These are phyloP conservation scores for Cucumis hystrix DNA, from an alignment of 306 rosid species.

Conservation along the genomic window DNA sequence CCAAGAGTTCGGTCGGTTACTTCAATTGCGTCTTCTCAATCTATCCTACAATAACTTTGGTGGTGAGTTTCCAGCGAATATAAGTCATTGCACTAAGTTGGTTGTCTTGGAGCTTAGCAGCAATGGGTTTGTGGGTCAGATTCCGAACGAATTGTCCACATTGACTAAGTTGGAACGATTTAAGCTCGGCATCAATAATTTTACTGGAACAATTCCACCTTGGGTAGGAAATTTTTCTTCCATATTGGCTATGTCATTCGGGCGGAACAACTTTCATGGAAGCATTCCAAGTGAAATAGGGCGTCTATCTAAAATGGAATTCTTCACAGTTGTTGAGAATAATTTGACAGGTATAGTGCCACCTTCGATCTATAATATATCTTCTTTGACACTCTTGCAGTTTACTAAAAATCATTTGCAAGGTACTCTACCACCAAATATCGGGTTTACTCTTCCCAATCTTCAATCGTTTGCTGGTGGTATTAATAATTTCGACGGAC, in stretches of 20 bases:
- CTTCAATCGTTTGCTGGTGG: slow-evolving; percentile 20
- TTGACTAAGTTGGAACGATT: slow-evolving; percentile 5
- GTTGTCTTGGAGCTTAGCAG: background rate
- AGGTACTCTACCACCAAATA: slow-evolving; percentile 28
- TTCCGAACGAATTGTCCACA: slow-evolving; percentile 9
- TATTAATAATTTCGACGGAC: slow-evolving; percentile 19
- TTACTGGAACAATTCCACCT: slow-evolving; percentile 26
- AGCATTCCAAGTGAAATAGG: background rate
- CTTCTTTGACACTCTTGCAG: background rate
- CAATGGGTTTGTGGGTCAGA: slow-evolving; percentile 9
- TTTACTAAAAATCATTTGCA: slow-evolving; percentile 19
- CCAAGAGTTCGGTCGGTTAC: slow-evolving; percentile 18
- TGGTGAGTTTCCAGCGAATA: background rate
- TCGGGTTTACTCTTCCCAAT: slow-evolving; percentile 33
- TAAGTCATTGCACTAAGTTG: slow-evolving; percentile 5
- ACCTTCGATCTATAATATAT: background rate
- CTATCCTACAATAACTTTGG: background rate
- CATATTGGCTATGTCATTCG: slow-evolving; percentile 2
- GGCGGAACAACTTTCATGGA: background rate
- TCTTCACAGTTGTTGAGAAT: background rate
- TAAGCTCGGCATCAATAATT: slow-evolving; percentile 5
- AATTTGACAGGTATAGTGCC: background rate
- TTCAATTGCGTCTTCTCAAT: slow-evolving; percentile 6
- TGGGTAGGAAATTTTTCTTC: slow-evolving; percentile 46
- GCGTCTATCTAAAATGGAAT: background rate